Evolutionary conservation across 768 basidiomycete genomes (phyloP).

Genomic region (Gymnopilus dilepis): DNA sequence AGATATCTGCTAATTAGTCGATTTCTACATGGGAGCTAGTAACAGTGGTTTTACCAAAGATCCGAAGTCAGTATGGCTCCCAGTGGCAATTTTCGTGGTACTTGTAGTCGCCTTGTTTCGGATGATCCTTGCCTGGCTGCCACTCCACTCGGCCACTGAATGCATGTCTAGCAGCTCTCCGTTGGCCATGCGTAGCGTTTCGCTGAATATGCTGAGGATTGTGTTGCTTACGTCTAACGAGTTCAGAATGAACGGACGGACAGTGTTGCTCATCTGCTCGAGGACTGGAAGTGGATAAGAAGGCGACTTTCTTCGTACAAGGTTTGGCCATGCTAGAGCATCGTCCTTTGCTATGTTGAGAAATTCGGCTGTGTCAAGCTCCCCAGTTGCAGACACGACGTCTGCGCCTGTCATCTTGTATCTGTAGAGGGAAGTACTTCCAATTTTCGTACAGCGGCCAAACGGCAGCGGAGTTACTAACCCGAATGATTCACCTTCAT

Average conservation of each 20-base stretch:
- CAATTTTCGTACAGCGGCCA: background rate
- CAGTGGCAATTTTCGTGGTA: conserved; percentile 49
- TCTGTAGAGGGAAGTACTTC: conserved; percentile 24
- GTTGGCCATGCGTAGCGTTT: conserved; percentile 54
- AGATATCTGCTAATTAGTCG: background rate
- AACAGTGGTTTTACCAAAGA: conserved; percentile 51
- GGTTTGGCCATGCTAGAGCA: conserved; percentile 59
- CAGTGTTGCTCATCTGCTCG: conserved; percentile 50
- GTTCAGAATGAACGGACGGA: conserved; percentile 62
- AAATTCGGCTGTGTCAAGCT: conserved; percentile 64
- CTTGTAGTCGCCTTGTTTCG: conserved; percentile 48
- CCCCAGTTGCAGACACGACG: conserved; percentile 64
- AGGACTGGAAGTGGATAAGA: conserved; percentile 59
- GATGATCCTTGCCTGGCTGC: conserved; percentile 62
- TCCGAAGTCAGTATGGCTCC: conserved; percentile 76
- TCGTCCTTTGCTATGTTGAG: conserved; percentile 76
- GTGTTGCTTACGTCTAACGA: conserved; percentile 60
- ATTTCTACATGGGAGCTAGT: too few species aligned
- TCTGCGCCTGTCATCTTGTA: conserved; percentile 71
- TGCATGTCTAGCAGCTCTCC: conserved; percentile 54
- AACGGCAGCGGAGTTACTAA: conserved; percentile 17
- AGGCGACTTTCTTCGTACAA: conserved; percentile 45
- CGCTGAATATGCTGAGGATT: conserved; percentile 59
- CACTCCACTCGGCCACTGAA: conserved; percentile 49
- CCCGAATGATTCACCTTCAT: conserved; percentile 48